Base-by-base conservation (phyloP, 331 rosid genomes). In the Rosa hybrid region DNA sequence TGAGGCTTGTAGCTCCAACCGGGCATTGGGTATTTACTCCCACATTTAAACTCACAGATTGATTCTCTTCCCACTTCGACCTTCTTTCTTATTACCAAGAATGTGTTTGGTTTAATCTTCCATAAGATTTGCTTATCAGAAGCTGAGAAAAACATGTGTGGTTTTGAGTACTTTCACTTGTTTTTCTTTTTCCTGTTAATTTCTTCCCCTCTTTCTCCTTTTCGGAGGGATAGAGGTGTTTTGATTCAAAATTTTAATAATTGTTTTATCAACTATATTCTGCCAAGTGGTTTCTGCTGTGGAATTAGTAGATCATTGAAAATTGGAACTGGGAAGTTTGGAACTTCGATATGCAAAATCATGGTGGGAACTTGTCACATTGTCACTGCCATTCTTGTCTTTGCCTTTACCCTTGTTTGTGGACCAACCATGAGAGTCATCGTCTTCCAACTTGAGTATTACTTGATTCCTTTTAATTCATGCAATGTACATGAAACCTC, bases 331-430 rank as follows among this genome's bases (percentile, higher is more conserved):
- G 48, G 46, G 49, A 30, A 63, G 49, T 41, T 74, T 72, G 84
- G 83, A 87, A 80, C 77, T 77, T 81, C 79, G 81, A 81, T 74
- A 39, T 67, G 74, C 71, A 81, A 77, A 91, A 86, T 86, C 83
- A 78, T 65, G 73, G 81, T 59, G 21, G 51, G 63, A 77, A 81
- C 39, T 74, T 81, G 72, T 80, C 68, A 64, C 53, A 56, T 77
- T 82, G 77, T 77, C 79, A 78, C 82, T 75, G 76, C 81, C 84
- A 68, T 77, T 81, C 76, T 78, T 85, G 67, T 74, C 67, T 62
- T 74, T 80, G 83, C 83, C 56, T 83, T 77, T 80, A 73, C 72
- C 30, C 21, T 77, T 23, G 21, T 53, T 80, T 84, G 88, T 83
- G 86, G 85, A 84, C 88, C 91, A 86, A 82, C 79, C 76, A 39